Evolutionary conservation across 2,329 filamentous ascomycete genomes (phyloP).

Genomic region (Fusarium palustre): DNA sequence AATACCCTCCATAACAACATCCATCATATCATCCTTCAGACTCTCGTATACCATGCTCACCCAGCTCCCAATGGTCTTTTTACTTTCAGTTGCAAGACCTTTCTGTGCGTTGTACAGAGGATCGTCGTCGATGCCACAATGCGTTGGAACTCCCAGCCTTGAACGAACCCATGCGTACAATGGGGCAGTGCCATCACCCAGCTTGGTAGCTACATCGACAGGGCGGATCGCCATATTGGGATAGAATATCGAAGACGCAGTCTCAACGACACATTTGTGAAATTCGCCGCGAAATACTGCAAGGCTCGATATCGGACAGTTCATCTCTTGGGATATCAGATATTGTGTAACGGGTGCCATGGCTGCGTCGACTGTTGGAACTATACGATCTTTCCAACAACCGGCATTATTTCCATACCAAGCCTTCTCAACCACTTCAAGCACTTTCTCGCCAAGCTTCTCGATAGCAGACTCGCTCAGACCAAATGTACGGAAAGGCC

Average conservation of each 20-base stretch:
- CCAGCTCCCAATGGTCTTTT: constrained; percentile 52
- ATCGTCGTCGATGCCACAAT: constrained; percentile 50
- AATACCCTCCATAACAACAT: constrained; percentile 45
- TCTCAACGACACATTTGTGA: constrained; percentile 30
- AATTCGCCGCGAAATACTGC: constrained; percentile 41
- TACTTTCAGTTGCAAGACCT: constrained; percentile 38
- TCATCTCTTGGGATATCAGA: constrained; percentile 32
- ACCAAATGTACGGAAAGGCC: constrained; percentile 35
- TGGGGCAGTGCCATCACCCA: constrained; percentile 49
- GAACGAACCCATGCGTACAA: constrained; percentile 50
- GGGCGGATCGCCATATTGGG: constrained; percentile 42
- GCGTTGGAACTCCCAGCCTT: constrained; percentile 45
- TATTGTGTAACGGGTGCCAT: constrained; percentile 47
- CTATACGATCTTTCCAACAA: constrained; percentile 48
- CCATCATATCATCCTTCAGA: constrained; percentile 45
- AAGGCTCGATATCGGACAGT: constrained; percentile 44
- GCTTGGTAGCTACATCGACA: constrained; percentile 42
- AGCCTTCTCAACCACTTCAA: constrained; percentile 38
- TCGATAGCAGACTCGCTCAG: neutral
- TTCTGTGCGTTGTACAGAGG: constrained; percentile 45
- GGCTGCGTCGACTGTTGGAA: constrained; percentile 45
- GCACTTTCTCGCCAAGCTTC: constrained; percentile 12
- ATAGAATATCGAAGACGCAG: constrained; percentile 45
- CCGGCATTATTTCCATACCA: constrained; percentile 47
- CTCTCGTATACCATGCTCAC: constrained; percentile 51